Base-by-base conservation (phyloP, 805 yeast genomes). In the Wickerhamiella dianesei region DNA sequence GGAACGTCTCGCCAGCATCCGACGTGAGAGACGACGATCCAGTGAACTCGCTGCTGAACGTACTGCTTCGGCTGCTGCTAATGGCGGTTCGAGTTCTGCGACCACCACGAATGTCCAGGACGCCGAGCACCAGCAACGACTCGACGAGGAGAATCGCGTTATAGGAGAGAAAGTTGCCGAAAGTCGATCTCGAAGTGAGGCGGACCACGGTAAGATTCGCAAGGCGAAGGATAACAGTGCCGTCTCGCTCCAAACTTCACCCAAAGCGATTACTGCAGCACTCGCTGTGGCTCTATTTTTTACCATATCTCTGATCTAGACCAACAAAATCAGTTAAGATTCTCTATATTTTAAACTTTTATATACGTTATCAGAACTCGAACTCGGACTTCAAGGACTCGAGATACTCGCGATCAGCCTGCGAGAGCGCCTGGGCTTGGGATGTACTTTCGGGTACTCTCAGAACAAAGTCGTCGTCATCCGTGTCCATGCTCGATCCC, bases 21-120 rank as follows among this genome's bases (percentile, higher is more conserved):
- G 56, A 4, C 42, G 51, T 32, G 48, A 48, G 20, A 48, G 50
- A 6, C 50, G 46, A 5, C 43, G 49, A 5, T 14, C 25, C 8
- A 14, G 20, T 19, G 25, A 19, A 6, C 25, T 89, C 72, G 62
- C 96, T 9, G 95, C 92, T 19, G 80, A 68, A 39, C 51, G 53
- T 3, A 52, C 45, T 1, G 61, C 53, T 50, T 50, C 57, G 18
- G 47, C 37, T 48, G 50, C 22, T 43, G 47, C 48, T 41, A 6
- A 21, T 56, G 45, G 18, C 41, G 40, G 4, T 47, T 44, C 36
- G n/a, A 16, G 8, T 41, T 17, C 18, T 25, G 32, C 32, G 32
- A 25, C 32, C 9, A 12, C 9, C 6, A 6, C 32, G 9, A 25
- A 25, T 12, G 32, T 6, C 12, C 32, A 25, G 32, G 6, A 25